A percentile compares a stretch with the other conserved stretches of the same genome.
Evolutionary conservation across 192 early-diverging fungal species (phyloP).

Genomic region (Pilaira anomala): DNA sequence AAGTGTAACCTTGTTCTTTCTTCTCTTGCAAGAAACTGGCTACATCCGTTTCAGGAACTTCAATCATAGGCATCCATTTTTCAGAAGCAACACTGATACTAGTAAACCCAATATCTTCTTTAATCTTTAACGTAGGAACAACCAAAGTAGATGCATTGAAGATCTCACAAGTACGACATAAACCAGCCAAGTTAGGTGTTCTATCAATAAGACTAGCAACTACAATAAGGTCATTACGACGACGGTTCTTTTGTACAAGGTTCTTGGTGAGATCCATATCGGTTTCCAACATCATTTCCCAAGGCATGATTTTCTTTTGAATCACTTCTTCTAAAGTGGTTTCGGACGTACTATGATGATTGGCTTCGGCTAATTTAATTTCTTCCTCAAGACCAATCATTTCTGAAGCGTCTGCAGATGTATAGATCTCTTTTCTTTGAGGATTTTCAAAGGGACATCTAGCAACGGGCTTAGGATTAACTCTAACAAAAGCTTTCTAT

Average conservation of each 20-base stretch:
- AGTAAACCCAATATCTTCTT: conserved; percentile 48
- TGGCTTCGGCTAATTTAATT: background rate
- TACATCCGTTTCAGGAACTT: conserved; percentile 41
- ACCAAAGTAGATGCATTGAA: conserved; percentile 56
- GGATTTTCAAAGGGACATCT: conserved; percentile 24
- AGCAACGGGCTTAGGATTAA: conserved; percentile 13
- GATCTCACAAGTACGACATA: conserved; percentile 58
- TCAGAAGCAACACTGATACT: conserved; percentile 53
- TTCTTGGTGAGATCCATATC: conserved; percentile 49
- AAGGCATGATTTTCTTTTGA: conserved; percentile 62
- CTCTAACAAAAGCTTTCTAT: conserved; percentile 28
- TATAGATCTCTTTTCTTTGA: conserved; percentile 13
- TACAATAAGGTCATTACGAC: conserved; percentile 53
- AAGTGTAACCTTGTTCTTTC: conserved; percentile 48
- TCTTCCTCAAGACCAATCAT: background rate
- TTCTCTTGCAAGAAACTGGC: conserved; percentile 40
- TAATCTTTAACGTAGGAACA: conserved; percentile 35
- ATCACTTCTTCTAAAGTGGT: conserved; percentile 25
- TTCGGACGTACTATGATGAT: background rate
- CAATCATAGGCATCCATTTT: conserved; percentile 59
- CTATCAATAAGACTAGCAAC: conserved; percentile 55
- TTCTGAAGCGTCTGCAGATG: conserved; percentile 28
- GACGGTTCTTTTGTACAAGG: conserved; percentile 23
- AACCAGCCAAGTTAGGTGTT: conserved; percentile 56
- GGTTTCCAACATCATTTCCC: conserved; percentile 53